These are phyloP conservation scores for Taxawa tesnikishii DNA, from an alignment of 2,329 filamentous ascomycete genomes.

Conservation along the genomic window DNA sequence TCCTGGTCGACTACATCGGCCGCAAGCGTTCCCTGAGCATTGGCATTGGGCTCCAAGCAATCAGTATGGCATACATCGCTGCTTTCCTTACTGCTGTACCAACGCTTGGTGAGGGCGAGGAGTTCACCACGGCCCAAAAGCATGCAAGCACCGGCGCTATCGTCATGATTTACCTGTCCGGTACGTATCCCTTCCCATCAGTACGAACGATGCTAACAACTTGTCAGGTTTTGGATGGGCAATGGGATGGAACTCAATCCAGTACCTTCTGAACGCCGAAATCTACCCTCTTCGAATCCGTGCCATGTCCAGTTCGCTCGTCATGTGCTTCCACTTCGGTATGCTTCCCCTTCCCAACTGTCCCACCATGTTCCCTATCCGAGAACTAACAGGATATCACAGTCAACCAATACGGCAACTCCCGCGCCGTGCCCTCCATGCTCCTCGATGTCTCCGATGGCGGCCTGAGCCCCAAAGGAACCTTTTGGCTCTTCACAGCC, in stretches of 20 bases:
- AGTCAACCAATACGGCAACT: conserved; percentile 65
- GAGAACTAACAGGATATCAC: too few relatives aligned
- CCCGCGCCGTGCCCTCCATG: conserved; percentile 57
- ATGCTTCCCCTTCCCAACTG: too few relatives aligned
- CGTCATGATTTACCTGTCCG: conserved; percentile 37
- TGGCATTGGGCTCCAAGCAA: conserved; percentile 35
- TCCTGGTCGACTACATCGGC: conserved; percentile 66
- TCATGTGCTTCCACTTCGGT: conserved; percentile 69
- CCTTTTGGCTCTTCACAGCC: conserved; percentile 62
- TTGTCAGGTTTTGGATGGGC: conserved; percentile 54
- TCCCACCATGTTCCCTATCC: too few relatives aligned
- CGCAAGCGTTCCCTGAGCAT: conserved; percentile 45
- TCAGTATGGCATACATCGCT: conserved; percentile 39
- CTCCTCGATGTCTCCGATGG: conserved; percentile 27
- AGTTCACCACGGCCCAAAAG: conserved; percentile 39
- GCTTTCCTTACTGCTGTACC: conserved; percentile 43
- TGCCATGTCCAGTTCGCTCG: conserved; percentile 55
- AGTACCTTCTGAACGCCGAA: conserved; percentile 68
- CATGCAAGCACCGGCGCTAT: conserved; percentile 55
- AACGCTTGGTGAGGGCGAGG: conserved; percentile 35
- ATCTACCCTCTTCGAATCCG: conserved; percentile 65
- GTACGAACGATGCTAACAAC: background rate
- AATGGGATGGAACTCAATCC: conserved; percentile 58
- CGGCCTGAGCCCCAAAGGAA: conserved; percentile 43
- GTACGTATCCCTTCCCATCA: background rate